Percentiles rank a stretch among this genome's conserved stretches.
Conservation (phyloP, 2,329 filamentous ascomycete species). For the Aschersonia sp. region DNA sequence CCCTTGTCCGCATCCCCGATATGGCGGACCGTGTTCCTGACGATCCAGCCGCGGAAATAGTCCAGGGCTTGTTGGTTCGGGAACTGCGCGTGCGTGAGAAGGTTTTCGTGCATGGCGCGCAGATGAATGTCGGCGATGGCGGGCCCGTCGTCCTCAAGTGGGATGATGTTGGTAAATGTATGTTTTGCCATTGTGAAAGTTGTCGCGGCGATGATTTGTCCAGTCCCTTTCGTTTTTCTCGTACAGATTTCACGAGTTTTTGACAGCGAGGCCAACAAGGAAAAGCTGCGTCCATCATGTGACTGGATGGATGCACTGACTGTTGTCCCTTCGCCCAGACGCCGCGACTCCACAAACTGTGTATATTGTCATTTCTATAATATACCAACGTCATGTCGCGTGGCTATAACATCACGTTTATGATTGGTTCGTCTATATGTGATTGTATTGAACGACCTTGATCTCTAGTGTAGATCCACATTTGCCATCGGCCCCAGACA, state of each 20-base stretch:
- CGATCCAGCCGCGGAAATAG: constrained; percentile 16
- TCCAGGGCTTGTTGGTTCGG: constrained; percentile 15
- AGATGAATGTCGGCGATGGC: constrained; percentile 19
- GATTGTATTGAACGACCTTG: too few species aligned
- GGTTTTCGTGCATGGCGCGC: constrained; percentile 22
- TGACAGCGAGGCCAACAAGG: too few species aligned
- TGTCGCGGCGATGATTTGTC: background rate
- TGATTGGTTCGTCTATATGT: too few species aligned
- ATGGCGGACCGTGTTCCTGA: constrained; percentile 15
- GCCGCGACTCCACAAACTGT: background rate
- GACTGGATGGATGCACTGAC: background rate
- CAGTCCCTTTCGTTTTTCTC: too few species aligned
- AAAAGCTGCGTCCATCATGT: background rate
- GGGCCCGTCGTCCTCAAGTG: constrained; percentile 11
- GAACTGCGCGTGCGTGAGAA: constrained; percentile 24
- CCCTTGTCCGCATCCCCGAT: constrained; percentile 12
- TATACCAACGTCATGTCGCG: too few species aligned
- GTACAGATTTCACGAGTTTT: too few species aligned
- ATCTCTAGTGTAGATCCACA: too few species aligned
- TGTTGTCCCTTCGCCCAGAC: too few species aligned
- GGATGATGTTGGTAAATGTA: constrained; percentile 11
- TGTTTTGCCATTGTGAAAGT: constrained; percentile 1
- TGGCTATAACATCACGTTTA: too few species aligned
- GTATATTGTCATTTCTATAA: background rate
- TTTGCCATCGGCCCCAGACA: too few species aligned